Conservation (phyloP, 1,139 yeast species). For the Kodamaea arcana region DNA sequence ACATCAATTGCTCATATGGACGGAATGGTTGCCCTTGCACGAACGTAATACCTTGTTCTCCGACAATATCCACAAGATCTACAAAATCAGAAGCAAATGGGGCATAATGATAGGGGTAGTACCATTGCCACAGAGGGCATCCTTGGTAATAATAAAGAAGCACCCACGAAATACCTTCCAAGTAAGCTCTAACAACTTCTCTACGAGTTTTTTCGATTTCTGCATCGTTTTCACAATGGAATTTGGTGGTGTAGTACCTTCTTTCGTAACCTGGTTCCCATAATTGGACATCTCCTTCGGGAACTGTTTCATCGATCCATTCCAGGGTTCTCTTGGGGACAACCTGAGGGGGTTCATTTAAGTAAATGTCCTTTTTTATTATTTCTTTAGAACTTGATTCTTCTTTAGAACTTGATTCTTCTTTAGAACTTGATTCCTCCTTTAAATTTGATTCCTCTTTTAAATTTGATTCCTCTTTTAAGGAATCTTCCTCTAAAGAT, state of each 20-base stretch:
- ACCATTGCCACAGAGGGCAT: constrained; percentile 99
- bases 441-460: neutral
- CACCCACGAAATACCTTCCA: constrained; percentile 97
- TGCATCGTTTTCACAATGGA: constrained; percentile 51
- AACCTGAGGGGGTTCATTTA: neutral
- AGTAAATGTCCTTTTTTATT: neutral
- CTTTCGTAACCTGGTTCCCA: constrained; percentile 87
- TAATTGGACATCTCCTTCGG: constrained; percentile 56
- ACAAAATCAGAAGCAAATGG: constrained; percentile 91
- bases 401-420: neutral
- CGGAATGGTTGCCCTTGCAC: constrained; percentile 74
- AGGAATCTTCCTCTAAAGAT: neutral
- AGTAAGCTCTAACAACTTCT: constrained; percentile 65
- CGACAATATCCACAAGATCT: constrained; percentile 42
- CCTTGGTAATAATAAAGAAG: constrained; percentile 92
- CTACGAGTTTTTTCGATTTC: constrained; percentile 55
- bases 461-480: neutral
- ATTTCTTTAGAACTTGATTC: neutral
- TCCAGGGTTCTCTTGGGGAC: constrained; percentile 2
- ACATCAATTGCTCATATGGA: constrained; percentile 96
- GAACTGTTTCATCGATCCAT: constrained; percentile 19
- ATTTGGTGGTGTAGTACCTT: constrained; percentile 77
- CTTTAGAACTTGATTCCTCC: neutral
- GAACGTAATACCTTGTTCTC: constrained; percentile 59
- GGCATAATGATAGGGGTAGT: constrained; percentile 94